Evolutionary conservation across 1,139 yeast species (phyloP).

Genomic region (Pichia sp.): DNA sequence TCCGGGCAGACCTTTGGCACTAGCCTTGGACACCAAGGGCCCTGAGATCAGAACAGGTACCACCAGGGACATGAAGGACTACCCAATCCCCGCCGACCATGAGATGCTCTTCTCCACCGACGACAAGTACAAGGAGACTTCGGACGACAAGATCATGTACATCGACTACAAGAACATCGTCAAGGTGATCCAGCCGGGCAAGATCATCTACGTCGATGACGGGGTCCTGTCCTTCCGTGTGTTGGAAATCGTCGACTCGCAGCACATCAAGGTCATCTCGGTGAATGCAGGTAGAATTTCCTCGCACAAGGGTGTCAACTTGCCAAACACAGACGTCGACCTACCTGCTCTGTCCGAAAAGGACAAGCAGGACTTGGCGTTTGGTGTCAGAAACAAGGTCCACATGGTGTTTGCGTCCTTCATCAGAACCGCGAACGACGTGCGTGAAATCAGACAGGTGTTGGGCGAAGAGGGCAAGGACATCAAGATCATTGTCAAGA

Average conservation of each 20-base stretch:
- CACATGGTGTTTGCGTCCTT: conserved; percentile 98
- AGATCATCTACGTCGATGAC: conserved; percentile 90
- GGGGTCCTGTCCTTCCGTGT: conserved; percentile 97
- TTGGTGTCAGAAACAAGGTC: conserved; percentile 95
- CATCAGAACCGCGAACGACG: conserved; percentile 91
- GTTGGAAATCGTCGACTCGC: conserved; percentile 67
- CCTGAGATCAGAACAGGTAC: conserved; percentile 99
- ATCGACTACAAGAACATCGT: conserved; percentile 95
- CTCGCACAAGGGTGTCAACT: conserved; percentile 98
- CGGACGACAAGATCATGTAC: conserved; percentile 78
- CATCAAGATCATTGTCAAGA: conserved; percentile 93
- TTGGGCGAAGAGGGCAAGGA: conserved; percentile 96
- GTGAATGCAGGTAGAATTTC: conserved; percentile 93
- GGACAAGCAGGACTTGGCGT: conserved; percentile 84
- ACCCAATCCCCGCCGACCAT: conserved; percentile 77
- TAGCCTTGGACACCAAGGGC: conserved; percentile 98
- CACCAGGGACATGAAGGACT: conserved; percentile 74
- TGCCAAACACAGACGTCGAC: conserved; percentile 98
- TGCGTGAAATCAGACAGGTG: conserved; percentile 83
- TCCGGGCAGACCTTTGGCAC: conserved; percentile 95
- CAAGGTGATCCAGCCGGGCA: conserved; percentile 83
- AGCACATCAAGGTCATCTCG: conserved; percentile 80
- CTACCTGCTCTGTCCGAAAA: conserved; percentile 96
- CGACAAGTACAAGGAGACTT: conserved; percentile 64
- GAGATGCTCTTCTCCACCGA: conserved; percentile 93